phyloP scores from a whole-genome alignment of 2,329 filamentous ascomycete species.

The Plenodomus biglobosus region DNA sequence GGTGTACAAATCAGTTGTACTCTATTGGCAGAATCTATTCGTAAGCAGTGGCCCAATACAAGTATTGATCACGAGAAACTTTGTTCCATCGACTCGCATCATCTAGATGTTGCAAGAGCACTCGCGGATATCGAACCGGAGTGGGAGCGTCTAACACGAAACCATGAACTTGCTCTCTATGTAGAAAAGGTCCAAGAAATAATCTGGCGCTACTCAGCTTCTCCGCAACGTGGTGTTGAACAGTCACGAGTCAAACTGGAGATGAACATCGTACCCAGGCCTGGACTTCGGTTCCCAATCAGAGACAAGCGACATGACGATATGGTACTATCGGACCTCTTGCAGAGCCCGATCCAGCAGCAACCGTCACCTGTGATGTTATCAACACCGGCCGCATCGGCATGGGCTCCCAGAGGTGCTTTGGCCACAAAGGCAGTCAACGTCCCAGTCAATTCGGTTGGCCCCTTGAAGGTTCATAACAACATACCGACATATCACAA shows the following conservation, averaged over 20 bases:
- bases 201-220: conserved; percentile 3
- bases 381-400: background rate
- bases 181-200: conserved; percentile 49
- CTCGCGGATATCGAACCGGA: conserved; percentile 47
- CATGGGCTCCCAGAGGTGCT: background rate
- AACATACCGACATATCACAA: background rate
- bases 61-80: conserved; percentile 39
- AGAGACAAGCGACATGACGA: background rate
- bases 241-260: too few species aligned
- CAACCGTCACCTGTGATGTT: background rate
- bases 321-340: background rate
- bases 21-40: conserved; percentile 46
- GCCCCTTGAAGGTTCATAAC: background rate
- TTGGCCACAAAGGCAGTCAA: background rate
- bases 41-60: conserved; percentile 42
- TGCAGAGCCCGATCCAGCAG: background rate
- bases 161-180: conserved; percentile 51
- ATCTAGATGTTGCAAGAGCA: conserved; percentile 45
- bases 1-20: conserved; percentile 36
- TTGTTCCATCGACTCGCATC: conserved; percentile 16
- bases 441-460: background rate
- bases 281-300: background rate
- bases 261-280: background rate
- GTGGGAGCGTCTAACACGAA: conserved; percentile 55
- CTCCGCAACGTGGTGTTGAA: background rate